Evolutionary conservation across 345 rosid species (phyloP).

Genomic region (Rubroshorea leprosula): DNA sequence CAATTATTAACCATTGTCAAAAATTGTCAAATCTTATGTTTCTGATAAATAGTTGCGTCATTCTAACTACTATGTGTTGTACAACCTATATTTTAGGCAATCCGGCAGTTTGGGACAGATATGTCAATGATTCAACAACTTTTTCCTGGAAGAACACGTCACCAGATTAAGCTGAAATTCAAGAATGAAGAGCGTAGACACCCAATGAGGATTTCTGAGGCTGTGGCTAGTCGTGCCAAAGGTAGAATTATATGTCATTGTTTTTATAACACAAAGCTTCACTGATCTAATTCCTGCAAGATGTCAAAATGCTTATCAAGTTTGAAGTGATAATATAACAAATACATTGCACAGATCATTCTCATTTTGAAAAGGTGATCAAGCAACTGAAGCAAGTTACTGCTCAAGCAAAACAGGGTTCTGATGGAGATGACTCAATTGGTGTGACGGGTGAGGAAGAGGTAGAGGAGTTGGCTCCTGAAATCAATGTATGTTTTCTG

Average conservation of each 20-base stretch:
- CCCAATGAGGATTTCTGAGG: slow-evolving; percentile 55
- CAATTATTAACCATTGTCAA: too few species aligned
- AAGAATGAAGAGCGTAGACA: slow-evolving; percentile 71
- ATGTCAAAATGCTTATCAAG: neutral
- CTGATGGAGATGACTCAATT: slow-evolving; percentile 28
- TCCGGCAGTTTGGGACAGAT: slow-evolving; percentile 76
- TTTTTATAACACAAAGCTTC: neutral
- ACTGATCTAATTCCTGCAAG: neutral
- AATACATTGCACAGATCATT: slow-evolving; percentile 39
- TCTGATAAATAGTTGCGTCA: neutral
- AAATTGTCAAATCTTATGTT: neutral
- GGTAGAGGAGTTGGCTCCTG: slow-evolving; percentile 25
- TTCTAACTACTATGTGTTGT: slow-evolving; percentile 3
- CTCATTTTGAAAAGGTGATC: slow-evolving; percentile 52
- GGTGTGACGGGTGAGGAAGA: slow-evolving; percentile 29
- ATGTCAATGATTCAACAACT: slow-evolving; percentile 65
- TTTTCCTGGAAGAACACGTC: slow-evolving; percentile 63
- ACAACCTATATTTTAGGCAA: slow-evolving; percentile 57
- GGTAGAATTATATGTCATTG: slow-evolving; percentile 27
- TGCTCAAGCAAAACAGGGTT: slow-evolving; percentile 31
- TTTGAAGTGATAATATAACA: neutral
- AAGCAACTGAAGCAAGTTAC: slow-evolving; percentile 52
- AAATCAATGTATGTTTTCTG: slow-evolving; percentile 32
- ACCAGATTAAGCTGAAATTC: slow-evolving; percentile 63
- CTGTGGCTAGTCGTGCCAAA: slow-evolving; percentile 48